phyloP scores from a whole-genome alignment of 441 rosid genomes.

The Populus hybrid region DNA sequence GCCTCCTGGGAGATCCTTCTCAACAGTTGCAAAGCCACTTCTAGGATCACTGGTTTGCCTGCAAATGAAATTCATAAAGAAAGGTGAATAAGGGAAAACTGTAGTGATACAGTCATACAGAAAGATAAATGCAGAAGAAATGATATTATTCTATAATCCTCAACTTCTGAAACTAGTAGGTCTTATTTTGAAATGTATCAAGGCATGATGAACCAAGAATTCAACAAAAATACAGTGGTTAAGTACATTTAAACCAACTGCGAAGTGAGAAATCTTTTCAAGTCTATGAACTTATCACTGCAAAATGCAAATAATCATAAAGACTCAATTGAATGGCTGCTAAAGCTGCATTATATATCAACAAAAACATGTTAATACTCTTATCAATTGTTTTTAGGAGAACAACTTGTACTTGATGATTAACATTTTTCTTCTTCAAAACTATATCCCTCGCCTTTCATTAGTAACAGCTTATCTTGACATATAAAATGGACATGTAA shows the following conservation, averaged over 20 bases:
- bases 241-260: background rate
- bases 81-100: background rate
- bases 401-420: background rate
- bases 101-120: background rate
- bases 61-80: constrained; percentile 21
- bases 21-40: constrained; percentile 84
- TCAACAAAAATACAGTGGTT: background rate
- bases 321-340: background rate
- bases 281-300: background rate
- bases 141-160: background rate
- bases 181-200: background rate
- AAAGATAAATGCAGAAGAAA: background rate
- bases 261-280: background rate
- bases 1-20: constrained; percentile 85
- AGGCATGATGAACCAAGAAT: background rate
- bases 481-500: background rate
- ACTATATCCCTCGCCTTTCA: background rate
- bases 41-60: constrained; percentile 92
- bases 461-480: background rate
- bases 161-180: background rate
- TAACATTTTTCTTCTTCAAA: background rate
- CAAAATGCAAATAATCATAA: background rate
- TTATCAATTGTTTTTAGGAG: background rate
- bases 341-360: background rate
- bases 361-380: background rate